Evolutionary conservation across 2,329 filamentous ascomycete genomes (phyloP).

Genomic region (Xylariomycetidae sp.): DNA sequence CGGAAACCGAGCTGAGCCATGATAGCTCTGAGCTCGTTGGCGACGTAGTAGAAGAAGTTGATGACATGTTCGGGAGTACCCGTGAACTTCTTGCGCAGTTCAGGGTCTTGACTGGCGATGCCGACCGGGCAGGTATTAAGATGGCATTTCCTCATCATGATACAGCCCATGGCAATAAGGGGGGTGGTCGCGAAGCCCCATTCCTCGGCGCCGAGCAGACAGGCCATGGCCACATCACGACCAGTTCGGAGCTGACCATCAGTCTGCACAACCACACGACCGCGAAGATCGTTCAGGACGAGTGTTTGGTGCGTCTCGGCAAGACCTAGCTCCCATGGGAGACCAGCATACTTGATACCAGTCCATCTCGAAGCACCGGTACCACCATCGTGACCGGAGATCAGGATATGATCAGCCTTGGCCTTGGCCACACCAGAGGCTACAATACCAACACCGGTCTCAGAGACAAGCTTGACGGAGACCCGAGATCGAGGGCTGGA

Average conservation of each 20-base stretch:
- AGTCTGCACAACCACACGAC: conserved; percentile 92
- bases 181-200: conserved; percentile 96
- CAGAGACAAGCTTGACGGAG: conserved; percentile 95
- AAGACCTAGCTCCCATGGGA: conserved; percentile 94
- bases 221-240: conserved; percentile 89
- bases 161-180: conserved; percentile 93
- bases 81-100: conserved; percentile 86
- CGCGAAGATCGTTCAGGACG: conserved; percentile 91
- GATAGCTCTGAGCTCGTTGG: conserved; percentile 92
- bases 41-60: conserved; percentile 98
- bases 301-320: conserved; percentile 96
- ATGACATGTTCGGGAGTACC: conserved; percentile 95
- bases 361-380: conserved; percentile 97
- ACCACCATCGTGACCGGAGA: conserved; percentile 94
- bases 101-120: conserved; percentile 93
- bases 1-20: conserved; percentile 95
- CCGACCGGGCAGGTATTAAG: conserved; percentile 55
- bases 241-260: conserved; percentile 92
- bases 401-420: conserved; percentile 93
- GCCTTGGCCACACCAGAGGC: conserved; percentile 97
- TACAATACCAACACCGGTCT: conserved; percentile 95
- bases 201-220: conserved; percentile 93
- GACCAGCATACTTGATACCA: conserved; percentile 96
- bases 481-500: conserved; percentile 87
- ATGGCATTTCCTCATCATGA: conserved; percentile 84